Base-by-base conservation (phyloP, 345 rosid genomes). In the Salix suchowensis region DNA sequence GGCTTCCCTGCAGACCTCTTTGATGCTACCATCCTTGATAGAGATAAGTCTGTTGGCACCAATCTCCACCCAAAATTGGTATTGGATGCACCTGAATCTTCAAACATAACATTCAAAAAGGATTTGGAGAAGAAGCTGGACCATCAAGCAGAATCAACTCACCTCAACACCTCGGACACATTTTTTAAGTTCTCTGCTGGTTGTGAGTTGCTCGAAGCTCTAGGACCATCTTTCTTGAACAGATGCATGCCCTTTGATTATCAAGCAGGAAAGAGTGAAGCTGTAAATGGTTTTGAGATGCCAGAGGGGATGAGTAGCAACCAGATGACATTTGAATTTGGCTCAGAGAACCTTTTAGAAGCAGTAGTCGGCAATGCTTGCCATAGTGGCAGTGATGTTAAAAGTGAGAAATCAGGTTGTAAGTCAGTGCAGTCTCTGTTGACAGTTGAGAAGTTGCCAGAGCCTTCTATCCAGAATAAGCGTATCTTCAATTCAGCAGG, bases 301-400 rank as follows among this genome's bases (percentile, higher is more conserved):
- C 76, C 84, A 74, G 90, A 87, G 77, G 88, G 77, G 61, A 85
- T 83, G 78, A 88, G 86, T 77, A 83, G 85, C 61, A 89, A 91
- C 85, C 90, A 86, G 70, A 85, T 88, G 72, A 86, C 87, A 7
- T 77, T 82, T 84, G 97, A 86, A 71, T 78, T 89, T 34, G 84
- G 84, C 73, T 77, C 89, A 39, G 97, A 89, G 84, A 93, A 89
- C 88, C 98, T 94, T 77, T 84, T 94, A 68, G 97, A 94, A 81
- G 98, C 98, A 58, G 88, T 94, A 68, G 94, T 94, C 66, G 94
- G 95, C 76, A 92, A 82, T 58, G 86, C 83, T 81, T 90, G 89
- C 84, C 80, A 86, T 30, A 82, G 86, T 76, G 82, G 84, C 67
- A 84, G 77, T 82, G 88, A 82, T 64, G 80, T 80, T 24, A 87